Base-by-base conservation (phyloP, 2,329 filamentous ascomycete genomes). In the Lachnellula subtilissima region DNA sequence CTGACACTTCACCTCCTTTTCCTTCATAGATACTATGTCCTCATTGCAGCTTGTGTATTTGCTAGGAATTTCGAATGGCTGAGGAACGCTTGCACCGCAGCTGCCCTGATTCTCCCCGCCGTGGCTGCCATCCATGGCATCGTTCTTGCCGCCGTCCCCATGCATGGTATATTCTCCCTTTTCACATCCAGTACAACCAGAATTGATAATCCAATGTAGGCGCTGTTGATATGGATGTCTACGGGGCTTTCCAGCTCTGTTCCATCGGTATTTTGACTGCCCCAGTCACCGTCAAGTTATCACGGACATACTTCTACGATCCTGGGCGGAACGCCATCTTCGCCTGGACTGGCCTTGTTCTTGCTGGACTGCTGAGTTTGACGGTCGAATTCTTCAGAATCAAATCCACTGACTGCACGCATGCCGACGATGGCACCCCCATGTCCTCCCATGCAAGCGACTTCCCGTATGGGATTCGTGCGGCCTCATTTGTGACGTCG, bases 141-240 rank as follows among this genome's bases (percentile, higher is more conserved):
- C 61, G 80, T 84, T 12, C 75, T 88, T 6, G 79, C 83, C 0
- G 75, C 76, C 3, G 62, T 84, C 11, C 84, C 88, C 65, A 73
- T 77, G n/a, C 72, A 82, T 55, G 75, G 84, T 85, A 62, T 71
- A 80, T 65, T 0, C 40, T 14, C 19, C 8, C 7, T 28, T 28
- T 12, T 14, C 19, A 45, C 17, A 39, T 53, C 4, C 15, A 8
- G 5, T 28, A 9, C 8, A 1, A 28, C 28, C 28, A 28, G 8
- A 14, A n/a, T 43, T 57, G 25, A 51, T 54, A 51, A 45, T 40
- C 23, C 11, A 8, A 11, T 56, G 23, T 55, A 86, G 84, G 73
- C 51, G 84, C 81, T 14, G 78, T 87, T 14, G 85, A 88, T 63
- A 81, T 88, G 78, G 85, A 88, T 61, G 74, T 88, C 3, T 88